Conservation (phyloP, 352 stramenopile genomes). For the Poterioochromonas sp. region DNA sequence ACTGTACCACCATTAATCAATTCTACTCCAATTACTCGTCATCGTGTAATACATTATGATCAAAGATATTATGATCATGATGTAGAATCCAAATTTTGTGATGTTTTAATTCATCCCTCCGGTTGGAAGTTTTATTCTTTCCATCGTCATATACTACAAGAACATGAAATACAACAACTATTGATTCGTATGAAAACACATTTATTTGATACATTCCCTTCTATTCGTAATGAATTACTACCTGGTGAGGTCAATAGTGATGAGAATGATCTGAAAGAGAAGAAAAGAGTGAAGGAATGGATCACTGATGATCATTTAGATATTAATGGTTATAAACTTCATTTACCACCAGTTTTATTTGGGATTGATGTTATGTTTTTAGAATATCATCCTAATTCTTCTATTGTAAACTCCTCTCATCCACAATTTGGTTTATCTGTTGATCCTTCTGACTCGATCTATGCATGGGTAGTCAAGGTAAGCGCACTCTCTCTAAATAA, state of each 20-base stretch:
- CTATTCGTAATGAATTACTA: neutral
- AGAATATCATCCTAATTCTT: neutral
- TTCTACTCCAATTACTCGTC: too few species aligned
- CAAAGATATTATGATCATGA: too few species aligned
- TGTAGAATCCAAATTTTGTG: neutral
- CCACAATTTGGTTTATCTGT: neutral
- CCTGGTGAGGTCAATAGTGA: too few species aligned
- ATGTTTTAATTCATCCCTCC: neutral
- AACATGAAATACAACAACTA: neutral
- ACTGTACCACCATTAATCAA: too few species aligned
- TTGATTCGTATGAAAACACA: neutral
- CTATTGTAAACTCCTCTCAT: neutral
- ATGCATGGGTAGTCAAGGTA: neutral
- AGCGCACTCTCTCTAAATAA: neutral
- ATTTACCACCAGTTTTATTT: slow-evolving; percentile 18
- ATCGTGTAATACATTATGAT: too few species aligned
- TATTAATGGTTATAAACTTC: slow-evolving; percentile 20
- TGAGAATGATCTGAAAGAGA: neutral
- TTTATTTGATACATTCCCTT: neutral
- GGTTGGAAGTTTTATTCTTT: neutral
- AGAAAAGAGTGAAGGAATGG: neutral
- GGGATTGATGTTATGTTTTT: neutral
- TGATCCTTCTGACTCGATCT: neutral
- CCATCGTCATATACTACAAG: neutral
- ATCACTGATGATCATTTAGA: neutral